Conservation (phyloP, 1,284 basidiomycete genomes). For the Xerocomus nothofagi region DNA sequence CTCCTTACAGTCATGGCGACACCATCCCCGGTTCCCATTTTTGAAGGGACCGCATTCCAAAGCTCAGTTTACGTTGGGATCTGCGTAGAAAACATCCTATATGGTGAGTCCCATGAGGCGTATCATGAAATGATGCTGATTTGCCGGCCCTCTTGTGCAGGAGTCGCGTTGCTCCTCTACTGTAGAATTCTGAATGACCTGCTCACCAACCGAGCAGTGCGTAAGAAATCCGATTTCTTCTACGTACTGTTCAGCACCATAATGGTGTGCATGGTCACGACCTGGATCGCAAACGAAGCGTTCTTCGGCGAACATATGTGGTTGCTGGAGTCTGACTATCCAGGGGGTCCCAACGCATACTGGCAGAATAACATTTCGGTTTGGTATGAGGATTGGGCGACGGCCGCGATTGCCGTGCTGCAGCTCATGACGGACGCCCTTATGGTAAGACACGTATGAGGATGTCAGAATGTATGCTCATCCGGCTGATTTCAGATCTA, state of each 20-base stretch:
- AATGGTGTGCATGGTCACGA: conserved; percentile 19
- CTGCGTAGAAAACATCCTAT: conserved; percentile 24
- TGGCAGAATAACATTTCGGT: conserved; percentile 9
- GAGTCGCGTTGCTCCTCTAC: conserved; percentile 25
- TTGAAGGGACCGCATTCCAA: too few species aligned
- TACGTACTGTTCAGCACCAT: conserved; percentile 25
- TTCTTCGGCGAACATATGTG: conserved; percentile 26
- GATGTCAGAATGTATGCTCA: background rate
- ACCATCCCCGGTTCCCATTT: too few species aligned
- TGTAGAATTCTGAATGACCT: conserved; percentile 21
- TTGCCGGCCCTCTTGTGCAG: conserved; percentile 7
- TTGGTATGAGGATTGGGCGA: conserved; percentile 27
- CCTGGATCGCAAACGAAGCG: conserved; percentile 19
- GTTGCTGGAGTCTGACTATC: conserved; percentile 10
- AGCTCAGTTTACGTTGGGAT: conserved; percentile 22
- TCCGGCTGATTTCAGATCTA: conserved; percentile 19
- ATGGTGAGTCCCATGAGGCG: conserved; percentile 19
- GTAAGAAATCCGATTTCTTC: conserved; percentile 11
- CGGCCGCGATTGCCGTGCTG: conserved; percentile 6
- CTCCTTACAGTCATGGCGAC: too few species aligned
- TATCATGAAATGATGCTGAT: background rate
- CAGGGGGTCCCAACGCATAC: conserved; percentile 19
- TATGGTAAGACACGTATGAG: conserved; percentile 19
- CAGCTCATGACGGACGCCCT: conserved; percentile 32
- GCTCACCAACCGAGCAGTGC: background rate